Percentiles rank a stretch among this genome's conserved stretches.
Conservation (phyloP, 768 basidiomycete species). For the Lenzites betulinus region DNA sequence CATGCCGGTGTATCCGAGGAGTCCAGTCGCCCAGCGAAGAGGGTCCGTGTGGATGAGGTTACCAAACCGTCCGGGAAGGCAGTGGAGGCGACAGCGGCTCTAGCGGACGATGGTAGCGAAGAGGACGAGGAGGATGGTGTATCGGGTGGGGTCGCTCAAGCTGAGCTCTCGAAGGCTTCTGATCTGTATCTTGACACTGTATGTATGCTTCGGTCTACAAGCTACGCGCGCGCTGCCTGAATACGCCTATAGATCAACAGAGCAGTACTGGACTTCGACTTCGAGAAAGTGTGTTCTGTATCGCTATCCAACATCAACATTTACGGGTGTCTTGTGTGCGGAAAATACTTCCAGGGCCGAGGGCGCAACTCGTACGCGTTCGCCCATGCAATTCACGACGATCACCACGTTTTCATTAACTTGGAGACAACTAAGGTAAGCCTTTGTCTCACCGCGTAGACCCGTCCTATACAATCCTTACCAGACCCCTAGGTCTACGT, state of each 20-base stretch:
- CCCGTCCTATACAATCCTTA: no score
- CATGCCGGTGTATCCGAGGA: not conserved
- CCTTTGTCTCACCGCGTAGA: not conserved
- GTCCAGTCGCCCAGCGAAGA: conserved; percentile 22
- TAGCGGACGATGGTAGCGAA: conserved; percentile 14
- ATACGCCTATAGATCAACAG: conserved; percentile 73
- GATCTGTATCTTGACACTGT: conserved; percentile 96
- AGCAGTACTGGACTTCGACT: conserved; percentile 92
- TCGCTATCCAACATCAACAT: conserved; percentile 96
- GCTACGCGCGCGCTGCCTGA: not conserved
- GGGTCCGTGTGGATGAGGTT: conserved; percentile 27
- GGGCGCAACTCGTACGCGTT: conserved; percentile 94
- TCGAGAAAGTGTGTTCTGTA: conserved; percentile 98
- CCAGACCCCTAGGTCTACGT: conserved; percentile 76
- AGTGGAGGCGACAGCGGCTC: not conserved
- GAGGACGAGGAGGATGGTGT: conserved; percentile 31
- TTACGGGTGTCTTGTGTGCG: conserved; percentile 96
- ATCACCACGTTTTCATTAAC: conserved; percentile 98
- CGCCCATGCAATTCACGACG: conserved; percentile 95
- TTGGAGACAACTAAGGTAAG: conserved; percentile 88
- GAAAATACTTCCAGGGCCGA: conserved; percentile 98
- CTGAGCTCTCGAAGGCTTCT: conserved; percentile 49
- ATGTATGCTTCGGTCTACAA: conserved; percentile 33
- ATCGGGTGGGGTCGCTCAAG: conserved; percentile 16
- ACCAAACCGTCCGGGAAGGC: conserved; percentile 8